A percentile compares a stretch with the other conserved stretches of the same genome.
These are phyloP conservation scores for Pyricularia grisea DNA, from an alignment of 2,329 filamentous ascomycete species.

Conservation along the genomic window DNA sequence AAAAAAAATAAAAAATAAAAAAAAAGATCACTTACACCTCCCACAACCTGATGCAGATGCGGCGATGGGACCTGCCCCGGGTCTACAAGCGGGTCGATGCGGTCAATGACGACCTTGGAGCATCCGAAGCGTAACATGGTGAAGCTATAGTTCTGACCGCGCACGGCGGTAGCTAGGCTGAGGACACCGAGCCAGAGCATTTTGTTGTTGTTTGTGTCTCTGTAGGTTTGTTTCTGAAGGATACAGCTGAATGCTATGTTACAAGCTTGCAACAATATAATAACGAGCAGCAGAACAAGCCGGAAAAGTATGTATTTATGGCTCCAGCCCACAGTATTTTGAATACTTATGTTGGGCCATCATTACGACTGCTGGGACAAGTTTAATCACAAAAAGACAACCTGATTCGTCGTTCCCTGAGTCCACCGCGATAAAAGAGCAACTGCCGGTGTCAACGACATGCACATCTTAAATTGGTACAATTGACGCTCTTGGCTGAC, in stretches of 20 bases:
- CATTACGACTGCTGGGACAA: neutral
- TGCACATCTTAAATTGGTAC: neutral
- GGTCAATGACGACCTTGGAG: constrained; percentile 2
- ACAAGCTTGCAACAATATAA: neutral
- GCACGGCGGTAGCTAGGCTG: neutral
- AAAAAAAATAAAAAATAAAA: no score
- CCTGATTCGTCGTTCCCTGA: neutral
- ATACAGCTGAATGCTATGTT: neutral
- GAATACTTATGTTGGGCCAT: neutral
- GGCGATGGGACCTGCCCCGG: neutral
- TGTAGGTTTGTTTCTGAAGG: neutral
- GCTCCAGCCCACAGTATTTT: neutral
- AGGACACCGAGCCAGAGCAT: neutral
- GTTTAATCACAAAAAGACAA: neutral
- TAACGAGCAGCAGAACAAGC: neutral
- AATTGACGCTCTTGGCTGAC: neutral
- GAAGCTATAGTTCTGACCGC: neutral
- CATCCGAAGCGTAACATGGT: constrained; percentile 4
- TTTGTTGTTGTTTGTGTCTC: neutral
- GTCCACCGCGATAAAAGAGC: neutral
- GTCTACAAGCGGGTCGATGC: neutral
- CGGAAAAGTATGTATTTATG: neutral
- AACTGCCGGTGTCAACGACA: neutral
- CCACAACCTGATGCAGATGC: neutral
- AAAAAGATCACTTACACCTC: neutral